Conservation (phyloP, 768 basidiomycete species). For the Stropharia rugosoannulata region DNA sequence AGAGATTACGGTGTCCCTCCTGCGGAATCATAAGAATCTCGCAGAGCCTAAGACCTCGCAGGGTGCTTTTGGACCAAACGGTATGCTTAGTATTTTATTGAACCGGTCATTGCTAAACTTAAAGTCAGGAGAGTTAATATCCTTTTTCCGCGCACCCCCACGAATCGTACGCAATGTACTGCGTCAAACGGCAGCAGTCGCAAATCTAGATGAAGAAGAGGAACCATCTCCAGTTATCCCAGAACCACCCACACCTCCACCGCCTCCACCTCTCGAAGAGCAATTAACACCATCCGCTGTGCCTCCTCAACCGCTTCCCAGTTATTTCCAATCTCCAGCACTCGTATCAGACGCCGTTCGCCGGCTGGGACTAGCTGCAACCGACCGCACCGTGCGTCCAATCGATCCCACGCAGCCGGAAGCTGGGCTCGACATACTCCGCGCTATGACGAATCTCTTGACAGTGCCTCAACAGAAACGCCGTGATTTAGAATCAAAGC, state of each 20-base stretch:
- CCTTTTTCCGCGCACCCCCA: conserved; percentile 80
- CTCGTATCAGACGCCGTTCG: conserved; percentile 74
- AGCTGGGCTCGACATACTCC: conserved; percentile 59
- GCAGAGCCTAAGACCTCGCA: conserved; percentile 86
- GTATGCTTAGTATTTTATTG: conserved; percentile 35
- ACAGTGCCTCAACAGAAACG: conserved; percentile 52
- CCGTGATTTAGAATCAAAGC: conserved; percentile 39
- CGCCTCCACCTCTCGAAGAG: conserved; percentile 15
- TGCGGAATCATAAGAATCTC: conserved; percentile 72
- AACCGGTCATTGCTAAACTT: neutral
- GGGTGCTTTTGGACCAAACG: conserved; percentile 87
- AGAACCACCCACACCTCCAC: conserved; percentile 17
- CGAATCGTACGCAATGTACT: conserved; percentile 63
- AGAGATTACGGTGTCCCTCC: conserved; percentile 51
- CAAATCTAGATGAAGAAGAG: conserved; percentile 27
- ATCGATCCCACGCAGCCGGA: conserved; percentile 42
- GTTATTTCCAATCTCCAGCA: conserved; percentile 60
- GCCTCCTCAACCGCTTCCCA: conserved; percentile 23
- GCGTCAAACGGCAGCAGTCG: conserved; percentile 49
- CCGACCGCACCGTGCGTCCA: conserved; percentile 44
- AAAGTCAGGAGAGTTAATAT: conserved; percentile 73
- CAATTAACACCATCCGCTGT: conserved; percentile 17
- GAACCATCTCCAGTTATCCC: conserved; percentile 17
- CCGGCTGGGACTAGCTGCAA: conserved; percentile 60
- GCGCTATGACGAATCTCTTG: conserved; percentile 77